Conservation (phyloP, 805 yeast species). For the Pichia paraexigua region DNA sequence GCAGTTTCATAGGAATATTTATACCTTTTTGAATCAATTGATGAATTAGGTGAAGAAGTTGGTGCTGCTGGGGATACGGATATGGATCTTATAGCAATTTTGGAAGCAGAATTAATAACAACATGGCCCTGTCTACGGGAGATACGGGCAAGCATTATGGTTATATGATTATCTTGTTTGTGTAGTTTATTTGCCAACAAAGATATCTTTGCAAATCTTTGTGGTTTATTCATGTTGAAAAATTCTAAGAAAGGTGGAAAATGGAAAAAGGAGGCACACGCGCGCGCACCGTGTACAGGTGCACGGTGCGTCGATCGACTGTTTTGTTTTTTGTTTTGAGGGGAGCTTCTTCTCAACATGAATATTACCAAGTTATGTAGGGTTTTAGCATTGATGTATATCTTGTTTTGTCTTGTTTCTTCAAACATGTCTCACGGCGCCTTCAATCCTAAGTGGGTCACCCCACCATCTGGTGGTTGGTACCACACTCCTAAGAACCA, state of each 20-base stretch:
- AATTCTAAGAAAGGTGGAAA: not conserved
- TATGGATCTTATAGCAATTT: not conserved
- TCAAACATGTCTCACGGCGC: slow-evolving; percentile 15
- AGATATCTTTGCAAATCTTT: not conserved
- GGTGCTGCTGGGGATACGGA: slow-evolving; percentile 12
- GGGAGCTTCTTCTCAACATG: not conserved
- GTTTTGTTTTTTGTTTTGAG: not conserved
- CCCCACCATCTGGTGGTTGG: slow-evolving; percentile 51
- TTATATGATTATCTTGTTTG: not conserved
- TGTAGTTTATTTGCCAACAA: too few species aligned
- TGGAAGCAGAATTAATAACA: not conserved
- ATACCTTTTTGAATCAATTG: slow-evolving; percentile 11
- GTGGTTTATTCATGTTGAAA: not conserved
- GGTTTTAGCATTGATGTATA: not conserved
- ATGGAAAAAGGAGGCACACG: not conserved
- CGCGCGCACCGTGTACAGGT: not conserved
- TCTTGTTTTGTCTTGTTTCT: not conserved
- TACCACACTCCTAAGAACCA: slow-evolving; percentile 44
- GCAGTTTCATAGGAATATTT: slow-evolving; percentile 26
- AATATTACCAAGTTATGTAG: not conserved
- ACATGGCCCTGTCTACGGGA: not conserved
- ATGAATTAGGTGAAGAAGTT: slow-evolving; percentile 2
- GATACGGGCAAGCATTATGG: not conserved
- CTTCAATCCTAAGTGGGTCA: slow-evolving; percentile 28
- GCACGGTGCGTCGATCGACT: not conserved